Evolutionary conservation across 1,284 basidiomycete genomes (phyloP), one percentile per base, ranked within the genome.

Genomic region (Leccinum olivaceoglutinosum): DNA sequence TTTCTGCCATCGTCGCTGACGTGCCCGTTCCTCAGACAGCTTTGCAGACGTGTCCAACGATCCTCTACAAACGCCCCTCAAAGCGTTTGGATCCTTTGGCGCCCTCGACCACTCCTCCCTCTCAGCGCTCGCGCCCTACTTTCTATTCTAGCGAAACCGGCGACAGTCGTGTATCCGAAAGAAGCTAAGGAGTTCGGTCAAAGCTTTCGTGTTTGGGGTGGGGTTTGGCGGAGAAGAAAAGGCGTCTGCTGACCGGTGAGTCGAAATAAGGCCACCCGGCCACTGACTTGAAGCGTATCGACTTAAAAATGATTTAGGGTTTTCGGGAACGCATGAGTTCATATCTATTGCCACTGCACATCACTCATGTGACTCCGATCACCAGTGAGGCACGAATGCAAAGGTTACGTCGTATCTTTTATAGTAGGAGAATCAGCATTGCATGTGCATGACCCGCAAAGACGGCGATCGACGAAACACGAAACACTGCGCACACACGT

Each of bases 21-120:
- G 34, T 36, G 58, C 64, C 53, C 63, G 66, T 41, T 32, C 41
- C 66, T 7, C 29, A 63, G 69, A 75, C 59, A 55, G 63, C 34
- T 58, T 64, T n/a, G 61, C 61, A 21, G 71, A 72, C 44, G 62
- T 69, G 4, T 66, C 73, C 5, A 67, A 73, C 3, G 86, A 91
- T 72, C 87, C 87, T 0, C 79, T 84, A 68, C 80, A 83, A 66
- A 89, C 88, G 0, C 81, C 97, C n/a, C 75, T 89, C 63, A 91
- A 87, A 71, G 89, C 87, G 0, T 93, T 96, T 70, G 88, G 87
- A 0, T 85, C 88, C 0, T 88, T 88, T 74, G 84, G 81, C 14
- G 76, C 80, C 60, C 71, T 84, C 56, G 80, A 85, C 63, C 70
- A 76, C 4, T 78, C 78, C 3, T 74, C 79, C 18, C 84, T 88